Base-by-base conservation (phyloP, 2,329 filamentous ascomycete genomes). In the Penicillium thymicola region DNA sequence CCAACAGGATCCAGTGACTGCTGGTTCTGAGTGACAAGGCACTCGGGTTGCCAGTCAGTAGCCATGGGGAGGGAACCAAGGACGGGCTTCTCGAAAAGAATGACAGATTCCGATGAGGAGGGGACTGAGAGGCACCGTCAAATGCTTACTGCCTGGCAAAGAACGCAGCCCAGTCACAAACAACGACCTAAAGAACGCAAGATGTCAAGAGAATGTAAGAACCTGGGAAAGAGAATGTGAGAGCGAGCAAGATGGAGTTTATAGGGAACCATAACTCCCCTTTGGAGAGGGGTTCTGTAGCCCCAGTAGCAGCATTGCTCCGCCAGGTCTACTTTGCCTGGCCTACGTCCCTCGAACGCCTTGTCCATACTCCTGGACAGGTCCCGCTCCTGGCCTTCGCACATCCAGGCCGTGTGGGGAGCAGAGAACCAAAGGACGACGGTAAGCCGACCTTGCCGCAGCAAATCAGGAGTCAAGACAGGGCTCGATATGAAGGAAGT, bases 151-250 rank as follows among this genome's bases (percentile, higher is more conserved):
- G 65, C 65, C 71, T 65, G 66, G 65, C 67, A 71, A 72, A 72
- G 68, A 71, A 72, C 71, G 70, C 69, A 72, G 67, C 65, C 65
- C 66, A 66, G 62, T 65, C 64, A 64, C 68, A 66, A 69, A 65
- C 59, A 67, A 59, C 64, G 62, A 65, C 68, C 58, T 64, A 72
- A 49, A 74, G 71, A 72, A 74, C 72, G 72, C 65, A 70, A 69
- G 64, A 65, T 63, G 65, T 63, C 66, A 71, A 71, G 72, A 75
- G 72, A 75, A 75, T 75, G 73, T 74, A 70, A 72, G 72, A 69
- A 69, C 64, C 69, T 73, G 66, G 62, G 68, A 72, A 72, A 74
- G 72, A 75, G 73, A 75, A 75, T 75, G 73, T 74, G 70, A 67
- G 71, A 73, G 73, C 72, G 72, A 71, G 64, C 66, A 68, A 61